Base-by-base conservation (phyloP, 176 grass and related monocot genomes). In the Aegilops sharonensis region DNA sequence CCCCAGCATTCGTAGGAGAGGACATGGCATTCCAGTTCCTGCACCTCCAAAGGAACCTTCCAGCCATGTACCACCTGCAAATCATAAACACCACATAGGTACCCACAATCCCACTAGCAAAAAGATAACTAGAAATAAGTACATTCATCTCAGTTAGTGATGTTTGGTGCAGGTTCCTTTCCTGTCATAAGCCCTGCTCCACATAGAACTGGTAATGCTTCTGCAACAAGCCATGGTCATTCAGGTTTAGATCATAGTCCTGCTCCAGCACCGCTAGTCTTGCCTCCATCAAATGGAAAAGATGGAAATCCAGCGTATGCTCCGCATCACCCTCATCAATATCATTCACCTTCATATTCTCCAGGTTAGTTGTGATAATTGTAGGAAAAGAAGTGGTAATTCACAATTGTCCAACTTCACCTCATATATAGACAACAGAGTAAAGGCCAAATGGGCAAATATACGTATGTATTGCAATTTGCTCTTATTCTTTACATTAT, bases 111-210 rank as follows among this genome's bases (percentile, higher is more conserved):
- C 29, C 47, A 17, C 25, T 65, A 85, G 54, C 21, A 7, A 77
- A 84, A 78, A 68, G n/a, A 77, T 12, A 82, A 50, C 31, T 77
- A 48, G 4, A 42, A 79, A 43, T 62, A 76, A 78, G 69, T 68
- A 18, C 32, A 73, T 36, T 74, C 47, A 43, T 77, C 56, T 87
- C 39, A 78, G 50, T 35, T 32, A 81, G 59, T 83, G 21, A 40
- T 87, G 48, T 83, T 91, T 87, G 25, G 39, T 81, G 27, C 90
- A 94, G 94, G 77, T 37, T 89, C 87, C 69, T 91, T 76, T 81
- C 92, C 92, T 82, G 77, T 82, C 29, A 86, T 85, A 91, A 94
- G 85, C 86, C 92, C 90, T 90, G 61, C 89, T 85, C 83, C 80
- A 11, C 89, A 85, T 86, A 83, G 86, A 86, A 75, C 71, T 68